phyloP scores from a whole-genome alignment of 495 filamentous ascomycete species.

The Penicillium bovifimosum region DNA sequence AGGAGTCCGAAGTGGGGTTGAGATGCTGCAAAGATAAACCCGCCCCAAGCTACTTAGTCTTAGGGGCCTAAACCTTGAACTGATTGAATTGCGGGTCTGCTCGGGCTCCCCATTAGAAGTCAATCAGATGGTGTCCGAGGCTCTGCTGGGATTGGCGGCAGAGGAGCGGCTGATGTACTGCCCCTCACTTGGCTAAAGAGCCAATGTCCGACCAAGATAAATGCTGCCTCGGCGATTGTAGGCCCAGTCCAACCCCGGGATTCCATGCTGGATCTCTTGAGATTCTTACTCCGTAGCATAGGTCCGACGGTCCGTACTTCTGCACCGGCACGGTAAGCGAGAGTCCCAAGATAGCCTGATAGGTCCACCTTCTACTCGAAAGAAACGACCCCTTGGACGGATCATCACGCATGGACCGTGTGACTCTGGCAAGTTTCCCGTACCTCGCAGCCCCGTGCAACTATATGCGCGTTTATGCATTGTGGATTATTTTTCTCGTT shows the following conservation, averaged over 20 bases:
- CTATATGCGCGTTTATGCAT: conserved; percentile 5
- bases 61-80: conserved; percentile 18
- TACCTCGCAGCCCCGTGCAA: conserved; percentile 16
- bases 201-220: too few relatives aligned
- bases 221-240: background rate
- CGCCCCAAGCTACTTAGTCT: conserved; percentile 5
- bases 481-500: conserved; percentile 4
- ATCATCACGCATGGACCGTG: background rate
- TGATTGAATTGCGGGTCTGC: conserved; percentile 14
- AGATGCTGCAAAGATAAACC: conserved; percentile 1
- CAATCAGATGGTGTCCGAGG: conserved; percentile 23
- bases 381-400: background rate
- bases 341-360: background rate
- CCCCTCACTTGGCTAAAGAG: conserved; percentile 8
- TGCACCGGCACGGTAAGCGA: background rate
- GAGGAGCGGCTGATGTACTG: conserved; percentile 13
- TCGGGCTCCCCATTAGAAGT: conserved; percentile 7
- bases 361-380: background rate
- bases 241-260: background rate
- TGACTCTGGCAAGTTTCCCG: background rate
- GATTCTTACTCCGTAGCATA: background rate
- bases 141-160: conserved; percentile 16
- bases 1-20: conserved; percentile 3
- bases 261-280: background rate
- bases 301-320: background rate